A percentile compares a stretch with the other conserved stretches of the same genome.
phyloP scores from a whole-genome alignment of 2,329 filamentous ascomycete species.

The Pyricularia sp. region DNA sequence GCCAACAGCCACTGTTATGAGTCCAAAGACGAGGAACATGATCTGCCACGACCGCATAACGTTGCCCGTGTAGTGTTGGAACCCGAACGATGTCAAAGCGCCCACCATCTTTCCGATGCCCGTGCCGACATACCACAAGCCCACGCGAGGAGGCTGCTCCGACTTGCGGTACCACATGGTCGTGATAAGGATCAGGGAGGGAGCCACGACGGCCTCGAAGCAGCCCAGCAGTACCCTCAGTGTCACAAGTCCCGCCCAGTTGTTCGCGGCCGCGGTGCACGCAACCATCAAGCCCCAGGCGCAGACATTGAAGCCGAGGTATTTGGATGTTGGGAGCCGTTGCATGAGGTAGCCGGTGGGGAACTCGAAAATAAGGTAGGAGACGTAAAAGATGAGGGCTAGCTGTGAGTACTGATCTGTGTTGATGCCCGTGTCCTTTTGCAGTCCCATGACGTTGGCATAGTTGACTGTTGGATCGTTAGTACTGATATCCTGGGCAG shows the following conservation, averaged over 20 bases:
- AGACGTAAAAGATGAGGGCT: constrained; percentile 22
- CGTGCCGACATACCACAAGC: constrained; percentile 8
- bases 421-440: constrained; percentile 18
- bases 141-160: constrained; percentile 17
- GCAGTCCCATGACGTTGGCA: constrained; percentile 20
- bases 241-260: constrained; percentile 16
- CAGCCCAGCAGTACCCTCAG: constrained; percentile 19
- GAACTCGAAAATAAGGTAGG: constrained; percentile 23
- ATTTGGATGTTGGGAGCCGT: constrained; percentile 24
- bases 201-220: constrained; percentile 20
- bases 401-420: constrained; percentile 19
- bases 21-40: constrained; percentile 21
- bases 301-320: constrained; percentile 16
- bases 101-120: constrained; percentile 1
- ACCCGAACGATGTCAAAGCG: background rate
- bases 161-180: constrained; percentile 20
- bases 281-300: constrained; percentile 20
- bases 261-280: constrained; percentile 17
- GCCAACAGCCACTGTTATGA: constrained; percentile 19
- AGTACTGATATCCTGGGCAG: constrained; percentile 10
- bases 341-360: constrained; percentile 22
- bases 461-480: constrained; percentile 20
- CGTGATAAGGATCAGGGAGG: constrained; percentile 20
- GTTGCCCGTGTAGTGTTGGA: background rate
- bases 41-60: background rate